These are phyloP conservation scores for Phytophthora sp. DNA, from an alignment of 352 stramenopile genomes.

Conservation along the genomic window DNA sequence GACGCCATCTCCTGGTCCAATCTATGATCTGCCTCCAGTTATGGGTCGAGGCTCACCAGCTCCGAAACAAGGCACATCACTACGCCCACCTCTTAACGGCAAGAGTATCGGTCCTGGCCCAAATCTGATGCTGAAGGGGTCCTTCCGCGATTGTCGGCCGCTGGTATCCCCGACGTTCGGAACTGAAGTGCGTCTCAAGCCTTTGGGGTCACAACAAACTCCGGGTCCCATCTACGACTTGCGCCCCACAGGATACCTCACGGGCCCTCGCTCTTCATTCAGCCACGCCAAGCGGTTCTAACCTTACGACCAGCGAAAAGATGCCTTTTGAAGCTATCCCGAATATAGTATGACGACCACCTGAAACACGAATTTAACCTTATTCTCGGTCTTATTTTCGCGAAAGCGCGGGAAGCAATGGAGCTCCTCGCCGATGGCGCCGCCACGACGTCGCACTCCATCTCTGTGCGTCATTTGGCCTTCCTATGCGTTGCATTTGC, in stretches of 20 bases:
- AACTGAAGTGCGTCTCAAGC: slow-evolving; percentile 58
- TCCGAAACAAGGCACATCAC: slow-evolving; percentile 68
- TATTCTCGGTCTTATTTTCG: slow-evolving; percentile 11
- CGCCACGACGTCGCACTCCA: slow-evolving; percentile 9
- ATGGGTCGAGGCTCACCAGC: slow-evolving; percentile 46
- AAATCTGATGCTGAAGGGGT: slow-evolving; percentile 64
- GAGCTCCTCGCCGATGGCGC: neutral
- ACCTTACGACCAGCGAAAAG: slow-evolving; percentile 17
- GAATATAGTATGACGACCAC: neutral
- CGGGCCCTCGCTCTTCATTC: slow-evolving; percentile 60
- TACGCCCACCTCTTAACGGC: slow-evolving; percentile 56
- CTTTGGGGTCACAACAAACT: slow-evolving; percentile 24
- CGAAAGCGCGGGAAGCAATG: slow-evolving; percentile 12
- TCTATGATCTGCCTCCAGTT: slow-evolving; percentile 71
- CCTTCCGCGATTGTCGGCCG: slow-evolving; percentile 51
- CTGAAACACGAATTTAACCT: neutral
- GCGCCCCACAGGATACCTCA: slow-evolving; percentile 62
- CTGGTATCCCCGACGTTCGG: slow-evolving; percentile 76
- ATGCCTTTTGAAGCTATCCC: slow-evolving; percentile 3
- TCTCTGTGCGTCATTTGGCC: slow-evolving; percentile 17
- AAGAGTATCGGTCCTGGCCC: slow-evolving; percentile 67
- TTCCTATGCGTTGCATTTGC: neutral
- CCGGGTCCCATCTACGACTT: slow-evolving; percentile 82
- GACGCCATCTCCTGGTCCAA: slow-evolving; percentile 72
- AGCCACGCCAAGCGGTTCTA: slow-evolving; percentile 76